Conservation (phyloP, 441 rosid genomes). For the Pelargonium myrrhifolium region DNA sequence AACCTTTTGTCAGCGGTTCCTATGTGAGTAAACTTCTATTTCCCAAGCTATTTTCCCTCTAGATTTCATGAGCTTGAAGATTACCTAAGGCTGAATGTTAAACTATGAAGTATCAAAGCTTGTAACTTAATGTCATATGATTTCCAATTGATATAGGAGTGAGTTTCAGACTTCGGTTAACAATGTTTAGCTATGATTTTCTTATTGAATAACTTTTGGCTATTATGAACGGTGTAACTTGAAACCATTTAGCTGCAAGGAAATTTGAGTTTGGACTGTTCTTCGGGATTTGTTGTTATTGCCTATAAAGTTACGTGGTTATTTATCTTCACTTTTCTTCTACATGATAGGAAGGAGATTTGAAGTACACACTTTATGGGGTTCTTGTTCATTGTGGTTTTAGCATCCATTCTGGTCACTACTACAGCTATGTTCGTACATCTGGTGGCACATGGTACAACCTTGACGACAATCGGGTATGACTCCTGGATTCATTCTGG, state of each 20-base stretch:
- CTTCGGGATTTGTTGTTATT: neutral
- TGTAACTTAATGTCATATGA: neutral
- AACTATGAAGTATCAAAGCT: neutral
- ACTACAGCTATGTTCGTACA: slow-evolving; percentile 83
- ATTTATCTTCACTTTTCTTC: slow-evolving; percentile 6
- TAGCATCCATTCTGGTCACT: slow-evolving; percentile 85
- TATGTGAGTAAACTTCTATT: slow-evolving; percentile 49
- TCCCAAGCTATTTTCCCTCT: slow-evolving; percentile 2
- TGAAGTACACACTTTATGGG: slow-evolving; percentile 88
- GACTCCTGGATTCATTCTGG: slow-evolving; percentile 13
- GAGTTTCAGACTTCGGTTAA: too few species aligned
- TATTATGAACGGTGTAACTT: too few species aligned
- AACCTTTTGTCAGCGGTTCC: slow-evolving; percentile 69
- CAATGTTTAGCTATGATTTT: too few species aligned
- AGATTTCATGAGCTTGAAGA: neutral
- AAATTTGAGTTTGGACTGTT: neutral
- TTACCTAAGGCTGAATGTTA: too few species aligned
- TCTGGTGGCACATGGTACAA: slow-evolving; percentile 88
- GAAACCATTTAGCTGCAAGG: too few species aligned
- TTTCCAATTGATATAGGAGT: neutral
- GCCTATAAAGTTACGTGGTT: neutral
- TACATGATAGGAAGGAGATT: slow-evolving; percentile 65
- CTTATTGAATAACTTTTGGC: too few species aligned
- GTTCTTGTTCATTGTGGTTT: slow-evolving; percentile 88
- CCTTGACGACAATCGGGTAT: slow-evolving; percentile 86